Evolutionary conservation across 495 filamentous ascomycete genomes (phyloP).

Genomic region (Penicillium angulare): DNA sequence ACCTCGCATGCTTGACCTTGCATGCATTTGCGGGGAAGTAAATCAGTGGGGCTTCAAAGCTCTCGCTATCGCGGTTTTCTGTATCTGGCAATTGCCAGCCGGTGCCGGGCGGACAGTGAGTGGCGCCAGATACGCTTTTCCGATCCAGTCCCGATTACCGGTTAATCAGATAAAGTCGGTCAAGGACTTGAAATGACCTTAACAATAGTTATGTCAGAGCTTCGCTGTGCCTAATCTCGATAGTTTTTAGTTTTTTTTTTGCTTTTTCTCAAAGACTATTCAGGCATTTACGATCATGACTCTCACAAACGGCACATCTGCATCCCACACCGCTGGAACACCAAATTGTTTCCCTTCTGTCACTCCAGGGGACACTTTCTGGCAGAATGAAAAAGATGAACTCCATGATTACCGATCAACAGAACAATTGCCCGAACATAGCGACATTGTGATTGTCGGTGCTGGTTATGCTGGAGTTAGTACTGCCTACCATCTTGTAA

Average conservation of each 20-base stretch:
- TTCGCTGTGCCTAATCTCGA: too few species aligned
- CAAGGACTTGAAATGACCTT: background rate
- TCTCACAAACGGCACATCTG: background rate
- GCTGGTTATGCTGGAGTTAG: conserved; percentile 67
- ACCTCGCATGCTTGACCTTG: background rate
- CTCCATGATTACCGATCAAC: conserved; percentile 52
- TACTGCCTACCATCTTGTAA: conserved; percentile 59
- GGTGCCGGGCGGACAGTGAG: too few species aligned
- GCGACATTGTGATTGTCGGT: conserved; percentile 67
- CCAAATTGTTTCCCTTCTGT: conserved; percentile 37
- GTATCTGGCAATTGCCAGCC: background rate
- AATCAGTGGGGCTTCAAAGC: background rate
- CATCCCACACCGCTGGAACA: conserved; percentile 4
- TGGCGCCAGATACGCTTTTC: background rate
- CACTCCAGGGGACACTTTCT: conserved; percentile 62
- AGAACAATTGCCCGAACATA: conserved; percentile 43
- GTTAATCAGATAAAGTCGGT: background rate
- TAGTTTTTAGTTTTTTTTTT: background rate
- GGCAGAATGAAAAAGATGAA: conserved; percentile 54
- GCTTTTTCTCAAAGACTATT: background rate
- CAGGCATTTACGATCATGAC: background rate
- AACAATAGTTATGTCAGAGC: background rate
- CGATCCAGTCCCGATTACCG: background rate
- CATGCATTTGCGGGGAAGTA: background rate
- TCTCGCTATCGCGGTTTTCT: background rate